Conservation (phyloP, 1,284 basidiomycete genomes). For the Spongiforma sp. region DNA sequence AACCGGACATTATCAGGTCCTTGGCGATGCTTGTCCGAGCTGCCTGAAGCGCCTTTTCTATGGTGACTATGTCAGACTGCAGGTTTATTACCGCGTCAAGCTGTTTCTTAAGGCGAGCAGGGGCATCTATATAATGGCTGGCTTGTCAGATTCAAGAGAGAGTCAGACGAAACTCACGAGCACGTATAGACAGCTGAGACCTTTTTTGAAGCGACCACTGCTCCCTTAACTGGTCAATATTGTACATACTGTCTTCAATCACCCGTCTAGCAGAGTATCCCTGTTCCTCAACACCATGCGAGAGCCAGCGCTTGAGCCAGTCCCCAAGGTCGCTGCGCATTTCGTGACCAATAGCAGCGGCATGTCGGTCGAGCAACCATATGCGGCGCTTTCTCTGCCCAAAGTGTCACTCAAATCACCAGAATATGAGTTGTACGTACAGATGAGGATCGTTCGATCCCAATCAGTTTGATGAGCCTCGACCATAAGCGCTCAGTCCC, state of each 20-base stretch:
- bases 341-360: slow-evolving; percentile 20
- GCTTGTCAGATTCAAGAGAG: not conserved
- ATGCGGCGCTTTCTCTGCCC: slow-evolving; percentile 16
- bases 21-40: slow-evolving; percentile 13
- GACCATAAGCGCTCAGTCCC: not conserved
- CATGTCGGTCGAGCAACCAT: slow-evolving; percentile 37
- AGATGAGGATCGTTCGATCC: not conserved
- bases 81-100: slow-evolving; percentile 40
- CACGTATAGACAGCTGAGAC: slow-evolving; percentile 36
- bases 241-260: slow-evolving; percentile 17
- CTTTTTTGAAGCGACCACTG: slow-evolving; percentile 40
- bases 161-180: slow-evolving; percentile 23
- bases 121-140: slow-evolving; percentile 31
- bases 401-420: not conserved
- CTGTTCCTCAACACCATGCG: slow-evolving; percentile 31
- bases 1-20: not conserved
- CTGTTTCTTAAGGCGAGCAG: slow-evolving; percentile 38
- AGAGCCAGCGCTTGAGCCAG: slow-evolving; percentile 30
- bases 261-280: slow-evolving; percentile 2
- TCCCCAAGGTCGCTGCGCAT: slow-evolving; percentile 30
- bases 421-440: not conserved
- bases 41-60: slow-evolving; percentile 28
- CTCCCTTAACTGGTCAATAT: slow-evolving; percentile 19
- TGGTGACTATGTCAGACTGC: slow-evolving; percentile 37
- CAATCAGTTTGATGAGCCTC: not conserved